A percentile compares a stretch with the other conserved stretches of the same genome.
phyloP scores from a whole-genome alignment of 2,329 filamentous ascomycete species.

The Zopfia rhizophila region DNA sequence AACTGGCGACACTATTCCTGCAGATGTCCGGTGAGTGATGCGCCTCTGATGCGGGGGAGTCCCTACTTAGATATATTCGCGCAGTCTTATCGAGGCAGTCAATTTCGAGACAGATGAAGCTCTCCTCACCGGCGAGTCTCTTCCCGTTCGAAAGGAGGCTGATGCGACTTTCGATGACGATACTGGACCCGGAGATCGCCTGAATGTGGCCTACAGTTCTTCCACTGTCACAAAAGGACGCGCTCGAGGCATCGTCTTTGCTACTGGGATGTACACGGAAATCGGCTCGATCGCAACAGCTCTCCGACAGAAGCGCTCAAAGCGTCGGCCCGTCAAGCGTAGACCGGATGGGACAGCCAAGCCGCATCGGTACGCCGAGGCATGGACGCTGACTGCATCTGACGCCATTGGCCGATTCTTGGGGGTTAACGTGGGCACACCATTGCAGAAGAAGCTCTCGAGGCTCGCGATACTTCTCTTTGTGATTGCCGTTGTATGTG shows the following conservation, averaged over 20 bases:
- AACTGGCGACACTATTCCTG: conserved; percentile 75
- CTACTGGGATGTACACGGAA: conserved; percentile 76
- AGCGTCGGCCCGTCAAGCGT: conserved; percentile 55
- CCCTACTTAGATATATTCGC: neutral
- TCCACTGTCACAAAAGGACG: conserved; percentile 77
- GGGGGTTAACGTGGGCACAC: conserved; percentile 53
- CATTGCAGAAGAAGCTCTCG: conserved; percentile 50
- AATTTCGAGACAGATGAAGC: conserved; percentile 82
- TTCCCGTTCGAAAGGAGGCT: conserved; percentile 72
- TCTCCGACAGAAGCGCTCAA: conserved; percentile 63
- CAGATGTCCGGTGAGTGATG: conserved; percentile 65
- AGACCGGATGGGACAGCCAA: conserved; percentile 47
- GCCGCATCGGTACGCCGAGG: conserved; percentile 58
- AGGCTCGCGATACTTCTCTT: conserved; percentile 48
- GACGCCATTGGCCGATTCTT: conserved; percentile 51
- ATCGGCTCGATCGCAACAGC: conserved; percentile 79
- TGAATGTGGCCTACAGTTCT: conserved; percentile 76
- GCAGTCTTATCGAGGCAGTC: conserved; percentile 67
- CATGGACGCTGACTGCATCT: conserved; percentile 60
- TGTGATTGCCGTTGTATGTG: conserved; percentile 49
- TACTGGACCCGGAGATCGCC: conserved; percentile 73
- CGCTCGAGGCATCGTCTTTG: conserved; percentile 73
- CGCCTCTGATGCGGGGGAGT: neutral
- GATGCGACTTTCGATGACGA: conserved; percentile 63
- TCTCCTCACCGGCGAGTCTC: conserved; percentile 75